A percentile compares a stretch with the other conserved stretches of the same genome.
Conservation (phyloP, 108 stramenopile species). For the Skeletonema potamos region DNA sequence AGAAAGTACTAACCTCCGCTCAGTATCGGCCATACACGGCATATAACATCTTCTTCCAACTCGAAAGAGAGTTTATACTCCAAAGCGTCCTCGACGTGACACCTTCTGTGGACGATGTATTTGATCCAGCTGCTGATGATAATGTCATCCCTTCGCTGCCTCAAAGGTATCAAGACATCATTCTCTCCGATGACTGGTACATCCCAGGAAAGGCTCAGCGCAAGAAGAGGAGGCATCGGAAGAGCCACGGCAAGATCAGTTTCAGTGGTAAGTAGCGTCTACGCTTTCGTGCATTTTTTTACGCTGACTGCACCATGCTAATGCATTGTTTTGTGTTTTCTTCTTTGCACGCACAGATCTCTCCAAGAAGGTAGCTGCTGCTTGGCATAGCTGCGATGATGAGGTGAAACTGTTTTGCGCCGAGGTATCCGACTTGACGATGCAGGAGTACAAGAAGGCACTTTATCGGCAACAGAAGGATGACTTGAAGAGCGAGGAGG, state of each 20-base stretch:
- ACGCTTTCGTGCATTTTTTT: neutral
- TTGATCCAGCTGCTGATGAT: constrained; percentile 5
- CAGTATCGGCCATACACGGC: constrained; percentile 18
- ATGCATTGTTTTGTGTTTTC: neutral
- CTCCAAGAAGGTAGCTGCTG: neutral
- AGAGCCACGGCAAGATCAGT: constrained; percentile 55
- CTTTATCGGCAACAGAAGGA: neutral
- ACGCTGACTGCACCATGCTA: neutral
- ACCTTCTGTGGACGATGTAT: constrained; percentile 5
- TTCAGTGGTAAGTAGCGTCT: constrained; percentile 14
- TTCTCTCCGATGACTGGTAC: constrained; percentile 17
- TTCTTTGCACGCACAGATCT: neutral
- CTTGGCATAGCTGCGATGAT: neutral
- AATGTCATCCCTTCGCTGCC: constrained; percentile 25
- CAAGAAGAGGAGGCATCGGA: constrained; percentile 31
- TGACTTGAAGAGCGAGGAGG: neutral
- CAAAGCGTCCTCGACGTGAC: constrained; percentile 11
- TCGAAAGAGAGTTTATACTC: constrained; percentile 37
- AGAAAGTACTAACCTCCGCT: neutral
- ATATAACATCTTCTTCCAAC: constrained; percentile 44
- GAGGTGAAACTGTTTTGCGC: constrained; percentile 8
- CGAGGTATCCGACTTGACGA: neutral
- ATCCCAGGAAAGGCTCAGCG: constrained; percentile 8
- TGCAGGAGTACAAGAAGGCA: constrained; percentile 1
- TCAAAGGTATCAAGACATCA: constrained; percentile 3